Conservation (phyloP, 805 yeast species). For the Kluyveromyces starmeri region DNA sequence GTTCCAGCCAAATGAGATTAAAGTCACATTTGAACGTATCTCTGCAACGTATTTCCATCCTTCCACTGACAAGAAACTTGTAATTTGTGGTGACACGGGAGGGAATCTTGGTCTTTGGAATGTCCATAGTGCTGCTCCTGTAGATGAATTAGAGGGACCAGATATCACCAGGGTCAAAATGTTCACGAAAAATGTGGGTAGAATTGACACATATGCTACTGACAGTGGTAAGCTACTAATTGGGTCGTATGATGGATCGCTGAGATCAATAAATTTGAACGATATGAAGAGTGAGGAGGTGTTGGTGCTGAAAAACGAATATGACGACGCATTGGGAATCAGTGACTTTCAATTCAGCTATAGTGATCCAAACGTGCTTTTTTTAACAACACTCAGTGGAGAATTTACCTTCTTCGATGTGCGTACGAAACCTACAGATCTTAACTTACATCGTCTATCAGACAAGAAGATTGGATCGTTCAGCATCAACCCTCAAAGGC, state of each 20-base stretch:
- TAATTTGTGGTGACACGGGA: constrained; percentile 81
- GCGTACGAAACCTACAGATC: constrained; percentile 36
- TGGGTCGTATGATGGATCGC: constrained; percentile 81
- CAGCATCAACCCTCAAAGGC: constrained; percentile 58
- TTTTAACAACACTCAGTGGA: constrained; percentile 73
- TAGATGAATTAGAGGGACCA: constrained; percentile 35
- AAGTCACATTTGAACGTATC: constrained; percentile 60
- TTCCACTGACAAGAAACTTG: constrained; percentile 45
- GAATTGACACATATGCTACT: constrained; percentile 44
- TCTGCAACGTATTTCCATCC: constrained; percentile 76
- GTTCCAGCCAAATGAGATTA: constrained; percentile 62
- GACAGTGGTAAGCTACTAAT: constrained; percentile 52
- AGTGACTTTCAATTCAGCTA: constrained; percentile 59
- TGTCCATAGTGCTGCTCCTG: constrained; percentile 32
- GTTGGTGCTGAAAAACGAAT: constrained; percentile 46
- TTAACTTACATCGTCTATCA: constrained; percentile 50
- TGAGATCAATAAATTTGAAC: constrained; percentile 61
- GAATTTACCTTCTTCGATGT: constrained; percentile 68
- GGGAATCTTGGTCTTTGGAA: constrained; percentile 91
- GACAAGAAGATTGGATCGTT: constrained; percentile 93
- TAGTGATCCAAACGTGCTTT: constrained; percentile 46
- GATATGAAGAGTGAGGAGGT: constrained; percentile 52
- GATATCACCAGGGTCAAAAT: constrained; percentile 58
- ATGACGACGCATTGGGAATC: constrained; percentile 52
- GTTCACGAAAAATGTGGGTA: constrained; percentile 68